Conservation (phyloP, 2,329 filamentous ascomycete species). For the Penicillium sp. region DNA sequence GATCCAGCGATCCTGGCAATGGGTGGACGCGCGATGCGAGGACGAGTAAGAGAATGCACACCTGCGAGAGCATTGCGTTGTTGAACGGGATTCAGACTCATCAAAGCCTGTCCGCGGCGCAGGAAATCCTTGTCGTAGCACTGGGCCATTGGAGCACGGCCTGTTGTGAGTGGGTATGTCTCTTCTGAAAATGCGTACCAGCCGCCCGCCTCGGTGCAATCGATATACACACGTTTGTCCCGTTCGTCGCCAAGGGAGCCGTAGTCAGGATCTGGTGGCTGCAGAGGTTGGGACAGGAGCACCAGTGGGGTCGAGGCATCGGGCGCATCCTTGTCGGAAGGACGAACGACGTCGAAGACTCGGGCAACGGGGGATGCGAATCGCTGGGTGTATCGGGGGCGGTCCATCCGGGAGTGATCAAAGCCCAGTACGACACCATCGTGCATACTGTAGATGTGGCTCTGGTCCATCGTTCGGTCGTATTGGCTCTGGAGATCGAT, state of each 20-base stretch:
- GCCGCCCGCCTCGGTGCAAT: conserved; percentile 79
- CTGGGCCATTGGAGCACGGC: conserved; percentile 61
- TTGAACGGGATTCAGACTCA: conserved; percentile 46
- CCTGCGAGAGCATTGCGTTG: conserved; percentile 67
- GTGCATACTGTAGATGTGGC: conserved; percentile 84
- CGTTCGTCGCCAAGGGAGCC: conserved; percentile 50
- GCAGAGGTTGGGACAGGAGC: conserved; percentile 80
- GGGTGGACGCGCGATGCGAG: conserved; percentile 38
- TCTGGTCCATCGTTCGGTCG: conserved; percentile 74
- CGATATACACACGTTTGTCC: conserved; percentile 75
- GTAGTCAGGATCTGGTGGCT: conserved; percentile 55
- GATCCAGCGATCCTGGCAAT: conserved; percentile 50
- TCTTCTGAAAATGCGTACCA: conserved; percentile 93
- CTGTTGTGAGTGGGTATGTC: conserved; percentile 81
- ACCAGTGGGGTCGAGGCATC: conserved; percentile 70
- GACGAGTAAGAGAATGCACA: conserved; percentile 65
- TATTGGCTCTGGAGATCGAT: conserved; percentile 85
- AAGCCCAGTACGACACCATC: conserved; percentile 84
- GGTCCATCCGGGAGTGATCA: conserved; percentile 62
- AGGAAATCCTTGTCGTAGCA: conserved; percentile 58
- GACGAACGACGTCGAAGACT: conserved; percentile 84
- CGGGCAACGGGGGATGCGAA: conserved; percentile 78
- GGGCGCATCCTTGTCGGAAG: conserved; percentile 64
- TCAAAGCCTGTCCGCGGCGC: conserved; percentile 38
- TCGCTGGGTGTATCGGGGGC: conserved; percentile 66